Conservation (phyloP, 495 filamentous ascomycete species). For the Lasiosphaeriaceae sp. region DNA sequence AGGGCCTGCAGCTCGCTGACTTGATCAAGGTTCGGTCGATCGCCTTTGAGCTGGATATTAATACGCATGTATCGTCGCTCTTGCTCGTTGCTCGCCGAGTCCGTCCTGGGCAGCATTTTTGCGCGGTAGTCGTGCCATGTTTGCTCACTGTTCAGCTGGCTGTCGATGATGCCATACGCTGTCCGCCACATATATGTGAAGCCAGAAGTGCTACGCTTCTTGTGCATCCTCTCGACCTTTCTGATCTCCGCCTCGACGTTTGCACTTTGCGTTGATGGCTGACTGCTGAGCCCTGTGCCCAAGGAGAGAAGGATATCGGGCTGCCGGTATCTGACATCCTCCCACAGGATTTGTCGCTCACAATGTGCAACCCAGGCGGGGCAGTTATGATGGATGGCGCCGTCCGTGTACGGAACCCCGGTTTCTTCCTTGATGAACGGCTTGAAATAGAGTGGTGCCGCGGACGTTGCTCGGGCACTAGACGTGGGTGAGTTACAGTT, state of each 20-base stretch:
- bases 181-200: conserved; percentile 7
- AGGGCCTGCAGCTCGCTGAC: conserved; percentile 17
- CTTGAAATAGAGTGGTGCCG: conserved; percentile 46
- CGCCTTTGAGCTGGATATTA: conserved; percentile 23
- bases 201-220: conserved; percentile 16
- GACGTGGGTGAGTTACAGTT: neutral
- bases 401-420: conserved; percentile 39
- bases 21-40: conserved; percentile 21
- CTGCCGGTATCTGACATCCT: conserved; percentile 25
- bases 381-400: conserved; percentile 44
- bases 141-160: conserved; percentile 26
- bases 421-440: conserved; percentile 38
- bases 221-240: conserved; percentile 24
- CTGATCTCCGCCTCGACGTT: conserved; percentile 18
- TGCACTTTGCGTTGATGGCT: conserved; percentile 9
- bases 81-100: neutral
- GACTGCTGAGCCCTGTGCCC: conserved; percentile 24
- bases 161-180: conserved; percentile 9
- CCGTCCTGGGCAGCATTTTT: conserved; percentile 2
- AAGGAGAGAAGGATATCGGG: conserved; percentile 51
- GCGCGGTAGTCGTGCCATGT: conserved; percentile 30
- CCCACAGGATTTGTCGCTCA: conserved; percentile 48
- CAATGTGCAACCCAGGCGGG: conserved; percentile 42
- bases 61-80: conserved; percentile 28
- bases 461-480: conserved; percentile 45